Conservation (phyloP, 495 filamentous ascomycete genomes). For the Aspergillus ellipticus region DNA sequence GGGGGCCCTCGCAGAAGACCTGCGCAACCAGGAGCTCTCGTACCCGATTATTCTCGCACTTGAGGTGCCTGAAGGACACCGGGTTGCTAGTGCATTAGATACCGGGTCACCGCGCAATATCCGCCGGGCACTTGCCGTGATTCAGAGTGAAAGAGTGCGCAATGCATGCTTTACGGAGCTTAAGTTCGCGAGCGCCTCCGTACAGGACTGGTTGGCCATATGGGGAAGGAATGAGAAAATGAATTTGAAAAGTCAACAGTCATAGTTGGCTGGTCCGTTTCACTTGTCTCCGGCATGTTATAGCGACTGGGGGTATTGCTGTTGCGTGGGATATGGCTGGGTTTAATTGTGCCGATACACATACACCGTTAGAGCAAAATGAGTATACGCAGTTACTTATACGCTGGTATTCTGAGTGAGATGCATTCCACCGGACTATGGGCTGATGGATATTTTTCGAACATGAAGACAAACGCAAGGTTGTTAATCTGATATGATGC, state of each 20-base stretch:
- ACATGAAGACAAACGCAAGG: too few relatives aligned
- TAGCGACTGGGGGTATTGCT: slow-evolving; percentile 29
- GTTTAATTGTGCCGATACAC: not conserved
- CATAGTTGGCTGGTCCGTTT: slow-evolving; percentile 30
- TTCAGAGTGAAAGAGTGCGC: slow-evolving; percentile 15
- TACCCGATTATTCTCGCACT: slow-evolving; percentile 29
- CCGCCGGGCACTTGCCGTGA: slow-evolving; percentile 16
- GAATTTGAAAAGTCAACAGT: slow-evolving; percentile 15
- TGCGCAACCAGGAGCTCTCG: slow-evolving; percentile 27
- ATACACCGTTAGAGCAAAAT: not conserved
- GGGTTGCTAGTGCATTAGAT: slow-evolving; percentile 15
- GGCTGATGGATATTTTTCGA: too few relatives aligned
- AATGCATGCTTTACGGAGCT: slow-evolving; percentile 17
- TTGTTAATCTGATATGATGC: too few relatives aligned
- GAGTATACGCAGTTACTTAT: not conserved
- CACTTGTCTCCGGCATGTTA: not conserved
- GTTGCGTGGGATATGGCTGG: slow-evolving; percentile 37
- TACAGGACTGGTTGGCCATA: slow-evolving; percentile 19
- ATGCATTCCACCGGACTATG: not conserved
- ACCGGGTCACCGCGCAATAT: slow-evolving; percentile 18
- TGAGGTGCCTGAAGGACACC: slow-evolving; percentile 15
- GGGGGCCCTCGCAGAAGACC: slow-evolving; percentile 27
- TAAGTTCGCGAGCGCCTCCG: slow-evolving; percentile 9
- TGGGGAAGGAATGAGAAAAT: slow-evolving; percentile 21
- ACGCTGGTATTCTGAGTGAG: not conserved